Evolutionary conservation across 2,329 filamentous ascomycete genomes (phyloP), one percentile per base, ranked within the genome.

Genomic region (Exophiala calicioides): DNA sequence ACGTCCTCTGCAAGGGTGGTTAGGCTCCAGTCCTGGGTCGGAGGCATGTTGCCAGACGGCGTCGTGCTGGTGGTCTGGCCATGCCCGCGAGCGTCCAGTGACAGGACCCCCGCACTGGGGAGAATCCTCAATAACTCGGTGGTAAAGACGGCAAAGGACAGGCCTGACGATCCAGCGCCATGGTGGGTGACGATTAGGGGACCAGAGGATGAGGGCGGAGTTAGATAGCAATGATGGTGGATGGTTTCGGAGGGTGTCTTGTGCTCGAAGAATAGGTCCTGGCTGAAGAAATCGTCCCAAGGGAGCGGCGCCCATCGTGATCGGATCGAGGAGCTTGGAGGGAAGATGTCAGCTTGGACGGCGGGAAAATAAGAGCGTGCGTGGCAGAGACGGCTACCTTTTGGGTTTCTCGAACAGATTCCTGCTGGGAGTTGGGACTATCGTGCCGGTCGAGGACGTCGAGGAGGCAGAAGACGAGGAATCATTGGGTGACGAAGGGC

Each of bases 161-260:
- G 79, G 5, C 87, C 94, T 0, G 90, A 95, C 3, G 90, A 95
- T 12, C 93, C 93, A 30, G 88, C 93, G 29, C 93, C 93, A 69
- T 98, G 93, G 64, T 98, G 93, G 69, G 87, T 88, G 50, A 97
- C 85, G 67, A 98, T 90, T 4, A 98, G 74, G 0, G 91, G 90
- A 0, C 86, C 88, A 52, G 79, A 78, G 6, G 72, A 65, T 1
- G 65, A 62, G 1, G 91, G 90, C 1, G 90, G 89, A 15, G 83
- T 95, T 32, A 97, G 75, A 66, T 97, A 97, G 47, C 81, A 87
- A 72, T 98, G 93, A 63, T 90, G 86, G 40, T 75, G 80, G 31
- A 88, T 79, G 16, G 70, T 65, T 27, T 67, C 52, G 15, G 59
- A 62, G 27, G 62, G 57, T 24, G 65, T 63, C 19, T 67, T 59